Base-by-base conservation (phyloP, 208 protist genomes). In the Leishmania martiniquensis region DNA sequence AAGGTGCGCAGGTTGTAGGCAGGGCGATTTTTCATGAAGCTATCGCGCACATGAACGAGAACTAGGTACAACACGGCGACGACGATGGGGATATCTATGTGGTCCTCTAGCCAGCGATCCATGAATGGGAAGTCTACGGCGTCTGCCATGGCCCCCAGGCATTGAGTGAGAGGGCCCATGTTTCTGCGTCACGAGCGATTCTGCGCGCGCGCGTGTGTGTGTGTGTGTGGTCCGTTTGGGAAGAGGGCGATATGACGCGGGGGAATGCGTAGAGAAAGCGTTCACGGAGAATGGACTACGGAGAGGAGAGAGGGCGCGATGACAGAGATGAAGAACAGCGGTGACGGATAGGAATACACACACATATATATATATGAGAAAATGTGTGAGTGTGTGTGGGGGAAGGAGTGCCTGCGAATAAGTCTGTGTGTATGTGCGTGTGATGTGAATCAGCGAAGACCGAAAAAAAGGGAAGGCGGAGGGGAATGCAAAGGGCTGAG, bases 1-100 rank as follows among this genome's bases (percentile, higher is more conserved):
- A 84, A 4, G n/a, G 75, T 34, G 32, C 87, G 84, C 32, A 97
- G 89, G 51, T 93, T 80, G 60, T 93, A 81, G 25, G 95, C 74
- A 15, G 81, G 62, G 29, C 90, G 89, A 34, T 77, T 39, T 47
- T 92, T 80, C 80, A 87, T 86, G 74, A 87, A 75, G 62, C 54
- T 77, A n/a, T 83, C 17, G 17, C 77, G 77, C 54, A 85, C 77
- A 39, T 86, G 78, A 10, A 91, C 87, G 44, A 88, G 75, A 0
- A 74, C 7, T 9, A 94, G 59, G 80, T 95, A 95, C 1, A 90
- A 52, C 2, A 72, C 73, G 0, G 62, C 80, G 32, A 77, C 76
- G 45, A 84, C 44, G 57, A 91, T 77, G 10, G 89, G 91, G 9
- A 92, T 73, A 17, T 88, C 83, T 5, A 84, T 76, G 83, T 92